phyloP scores from a whole-genome alignment of 1,284 basidiomycete genomes.

The Apiotrichum siamense region DNA sequence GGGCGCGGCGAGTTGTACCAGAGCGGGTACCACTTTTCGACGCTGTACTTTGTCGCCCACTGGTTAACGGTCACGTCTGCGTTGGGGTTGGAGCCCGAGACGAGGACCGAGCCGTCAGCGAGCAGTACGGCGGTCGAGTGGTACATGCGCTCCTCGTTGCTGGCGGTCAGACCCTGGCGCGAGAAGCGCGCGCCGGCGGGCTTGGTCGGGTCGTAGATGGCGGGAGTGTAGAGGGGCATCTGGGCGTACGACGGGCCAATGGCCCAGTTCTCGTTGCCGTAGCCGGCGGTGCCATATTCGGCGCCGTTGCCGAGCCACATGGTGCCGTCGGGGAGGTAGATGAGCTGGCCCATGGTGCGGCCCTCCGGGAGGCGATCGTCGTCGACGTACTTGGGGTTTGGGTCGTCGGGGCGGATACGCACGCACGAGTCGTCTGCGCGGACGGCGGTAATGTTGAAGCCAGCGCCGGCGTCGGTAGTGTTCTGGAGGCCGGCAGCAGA shows the following conservation, averaged over 20 bases:
- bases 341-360: constrained; percentile 72
- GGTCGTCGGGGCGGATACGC: constrained; percentile 71
- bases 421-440: constrained; percentile 47
- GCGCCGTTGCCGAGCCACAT: constrained; percentile 63
- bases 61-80: constrained; percentile 56
- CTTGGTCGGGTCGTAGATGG: constrained; percentile 60
- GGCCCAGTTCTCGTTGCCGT: constrained; percentile 46
- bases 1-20: constrained; percentile 66
- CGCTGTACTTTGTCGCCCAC: constrained; percentile 44
- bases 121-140: constrained; percentile 82
- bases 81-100: constrained; percentile 75
- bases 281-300: constrained; percentile 56
- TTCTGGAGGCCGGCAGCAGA: constrained; percentile 51
- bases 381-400: constrained; percentile 54
- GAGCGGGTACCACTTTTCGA: constrained; percentile 46
- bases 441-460: constrained; percentile 43
- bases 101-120: constrained; percentile 74
- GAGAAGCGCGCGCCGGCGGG: constrained; percentile 62
- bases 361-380: constrained; percentile 67
- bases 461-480: constrained; percentile 39
- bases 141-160: constrained; percentile 70
- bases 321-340: constrained; percentile 46
- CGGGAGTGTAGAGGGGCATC: constrained; percentile 41
- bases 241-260: constrained; percentile 44
- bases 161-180: constrained; percentile 60